phyloP scores from a whole-genome alignment of 179 eudicot genomes.

The Heliamphora pulchella region DNA sequence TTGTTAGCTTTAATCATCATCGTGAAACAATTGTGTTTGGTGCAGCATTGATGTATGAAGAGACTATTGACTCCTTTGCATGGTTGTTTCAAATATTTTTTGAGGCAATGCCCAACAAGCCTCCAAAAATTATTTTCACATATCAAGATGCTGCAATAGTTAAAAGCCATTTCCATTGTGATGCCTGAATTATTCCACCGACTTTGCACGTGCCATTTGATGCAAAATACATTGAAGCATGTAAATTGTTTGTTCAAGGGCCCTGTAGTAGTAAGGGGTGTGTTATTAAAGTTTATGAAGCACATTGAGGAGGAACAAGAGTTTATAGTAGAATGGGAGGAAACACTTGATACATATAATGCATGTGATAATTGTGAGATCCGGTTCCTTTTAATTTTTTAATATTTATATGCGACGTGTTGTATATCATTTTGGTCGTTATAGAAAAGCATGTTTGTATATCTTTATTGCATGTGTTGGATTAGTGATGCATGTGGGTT shows the following conservation, averaged over 20 bases:
- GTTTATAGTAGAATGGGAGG: not conserved
- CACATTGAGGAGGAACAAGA: not conserved
- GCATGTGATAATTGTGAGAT: too few relatives aligned
- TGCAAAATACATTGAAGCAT: not conserved
- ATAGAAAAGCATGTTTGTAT: too few relatives aligned
- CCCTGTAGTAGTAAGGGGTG: not conserved
- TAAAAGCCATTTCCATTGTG: not conserved
- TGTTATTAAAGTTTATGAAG: not conserved
- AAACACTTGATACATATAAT: too few relatives aligned
- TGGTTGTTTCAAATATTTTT: slow-evolving; percentile 6
- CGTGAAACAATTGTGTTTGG: not conserved
- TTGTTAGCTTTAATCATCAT: not conserved
- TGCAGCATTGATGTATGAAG: not conserved
- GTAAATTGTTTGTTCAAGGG: not conserved
- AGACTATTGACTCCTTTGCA: not conserved
- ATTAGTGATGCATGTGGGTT: too few relatives aligned
- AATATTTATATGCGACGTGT: too few relatives aligned
- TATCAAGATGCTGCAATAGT: slow-evolving; percentile 1
- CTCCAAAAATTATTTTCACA: not conserved
- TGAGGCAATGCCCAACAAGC: not conserved
- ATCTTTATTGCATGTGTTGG: too few relatives aligned
- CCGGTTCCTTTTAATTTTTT: too few relatives aligned
- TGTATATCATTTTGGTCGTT: too few relatives aligned
- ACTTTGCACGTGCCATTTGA: not conserved
- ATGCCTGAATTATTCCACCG: not conserved